These are phyloP conservation scores for Keithomyces neogunnii DNA, from an alignment of 2,329 filamentous ascomycete species.

Conservation along the genomic window DNA sequence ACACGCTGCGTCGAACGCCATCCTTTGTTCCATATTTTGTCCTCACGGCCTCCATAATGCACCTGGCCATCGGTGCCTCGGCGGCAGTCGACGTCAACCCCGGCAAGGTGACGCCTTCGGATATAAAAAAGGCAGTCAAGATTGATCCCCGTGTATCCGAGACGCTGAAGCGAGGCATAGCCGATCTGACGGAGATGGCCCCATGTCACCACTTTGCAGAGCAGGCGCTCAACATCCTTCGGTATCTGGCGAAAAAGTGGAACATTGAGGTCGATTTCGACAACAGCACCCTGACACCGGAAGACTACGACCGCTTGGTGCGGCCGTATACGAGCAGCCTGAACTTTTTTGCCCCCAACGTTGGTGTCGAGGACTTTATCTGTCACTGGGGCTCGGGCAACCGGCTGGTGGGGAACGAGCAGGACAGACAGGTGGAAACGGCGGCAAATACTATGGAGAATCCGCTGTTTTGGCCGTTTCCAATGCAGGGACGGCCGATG, in stretches of 20 bases:
- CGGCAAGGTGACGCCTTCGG: conserved; percentile 8
- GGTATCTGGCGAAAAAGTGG: conserved; percentile 51
- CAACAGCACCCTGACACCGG: conserved; percentile 17
- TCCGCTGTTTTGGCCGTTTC: conserved; percentile 53
- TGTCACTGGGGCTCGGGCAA: conserved; percentile 33
- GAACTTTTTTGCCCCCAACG: conserved; percentile 48
- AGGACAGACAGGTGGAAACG: conserved; percentile 12
- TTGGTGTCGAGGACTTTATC: conserved; percentile 38
- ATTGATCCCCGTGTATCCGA: conserved; percentile 32
- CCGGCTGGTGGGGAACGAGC: conserved; percentile 9
- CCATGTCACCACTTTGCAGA: conserved; percentile 53
- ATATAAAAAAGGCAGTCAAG: conserved; percentile 24
- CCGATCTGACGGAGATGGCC: conserved; percentile 52
- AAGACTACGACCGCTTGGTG: conserved; percentile 33
- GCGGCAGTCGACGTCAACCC: conserved; percentile 9
- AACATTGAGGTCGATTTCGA: conserved; percentile 42
- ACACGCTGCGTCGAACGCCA: conserved; percentile 49
- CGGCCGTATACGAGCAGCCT: conserved; percentile 42
- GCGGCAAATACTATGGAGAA: conserved; percentile 36
- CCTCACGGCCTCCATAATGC: conserved; percentile 53
- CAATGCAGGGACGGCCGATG: conserved; percentile 50
- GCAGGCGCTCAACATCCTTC: conserved; percentile 51
- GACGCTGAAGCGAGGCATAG: conserved; percentile 44
- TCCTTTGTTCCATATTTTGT: conserved; percentile 56
- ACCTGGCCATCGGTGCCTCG: conserved; percentile 43